Evolutionary conservation across 2,329 filamentous ascomycete genomes (phyloP).

Genomic region (Mycocentrospora acerina): DNA sequence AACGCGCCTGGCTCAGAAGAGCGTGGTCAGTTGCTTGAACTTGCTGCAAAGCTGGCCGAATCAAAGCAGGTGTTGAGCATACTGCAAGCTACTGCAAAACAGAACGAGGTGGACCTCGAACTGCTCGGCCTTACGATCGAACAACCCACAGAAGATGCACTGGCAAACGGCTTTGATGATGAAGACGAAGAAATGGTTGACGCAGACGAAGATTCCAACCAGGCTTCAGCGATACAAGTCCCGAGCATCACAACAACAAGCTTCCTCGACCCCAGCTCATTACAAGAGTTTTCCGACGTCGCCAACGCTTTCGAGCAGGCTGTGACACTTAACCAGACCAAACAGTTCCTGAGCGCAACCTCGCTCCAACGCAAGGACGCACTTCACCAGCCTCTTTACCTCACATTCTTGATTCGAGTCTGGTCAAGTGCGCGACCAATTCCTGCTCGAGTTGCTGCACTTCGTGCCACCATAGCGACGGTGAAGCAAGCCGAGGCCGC

Average conservation of each 20-base stretch:
- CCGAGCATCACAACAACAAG: slow-evolving; percentile 29
- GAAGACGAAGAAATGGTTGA: slow-evolving; percentile 52
- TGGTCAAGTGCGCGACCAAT: slow-evolving; percentile 73
- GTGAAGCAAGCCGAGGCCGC: slow-evolving; percentile 41
- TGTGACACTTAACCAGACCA: slow-evolving; percentile 21
- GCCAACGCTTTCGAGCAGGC: slow-evolving; percentile 31
- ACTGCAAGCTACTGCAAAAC: slow-evolving; percentile 67
- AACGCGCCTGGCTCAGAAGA: slow-evolving; percentile 27
- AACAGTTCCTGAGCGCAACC: slow-evolving; percentile 55
- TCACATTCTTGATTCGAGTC: slow-evolving; percentile 74
- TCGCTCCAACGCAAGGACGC: slow-evolving; percentile 58
- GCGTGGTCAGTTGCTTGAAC: slow-evolving; percentile 34
- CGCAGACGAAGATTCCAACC: slow-evolving; percentile 49
- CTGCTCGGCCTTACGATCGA: slow-evolving; percentile 50
- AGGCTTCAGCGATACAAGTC: slow-evolving; percentile 16
- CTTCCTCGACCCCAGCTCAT: slow-evolving; percentile 24
- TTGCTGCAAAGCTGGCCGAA: slow-evolving; percentile 35
- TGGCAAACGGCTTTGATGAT: slow-evolving; percentile 35
- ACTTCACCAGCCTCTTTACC: slow-evolving; percentile 64
- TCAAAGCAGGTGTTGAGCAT: slow-evolving; percentile 49
- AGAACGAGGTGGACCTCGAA: slow-evolving; percentile 71
- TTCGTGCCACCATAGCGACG: slow-evolving; percentile 55
- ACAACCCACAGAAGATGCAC: slow-evolving; percentile 15
- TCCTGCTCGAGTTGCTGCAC: slow-evolving; percentile 66
- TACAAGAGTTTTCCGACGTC: slow-evolving; percentile 32